Evolutionary conservation across 2,329 filamentous ascomycete species (phyloP), one percentile per base, ranked within the genome.

Genomic region (Metarhizium album): DNA sequence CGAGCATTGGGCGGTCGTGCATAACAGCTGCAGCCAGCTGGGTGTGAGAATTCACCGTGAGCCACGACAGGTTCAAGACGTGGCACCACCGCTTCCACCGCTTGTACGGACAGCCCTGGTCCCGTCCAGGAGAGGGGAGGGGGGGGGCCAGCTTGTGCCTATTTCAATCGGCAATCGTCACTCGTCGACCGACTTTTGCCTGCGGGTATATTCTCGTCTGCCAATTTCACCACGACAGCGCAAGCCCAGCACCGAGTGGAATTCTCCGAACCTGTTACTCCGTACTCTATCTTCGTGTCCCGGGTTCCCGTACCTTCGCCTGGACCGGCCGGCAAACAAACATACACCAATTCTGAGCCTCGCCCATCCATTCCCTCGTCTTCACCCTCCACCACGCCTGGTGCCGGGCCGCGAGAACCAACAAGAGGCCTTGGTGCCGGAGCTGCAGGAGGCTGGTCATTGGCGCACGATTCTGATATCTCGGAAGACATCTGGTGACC

Each of bases 61-160:
- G 46, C 46, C 46, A 48, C 46, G 46, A 48, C 35, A 42, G 14
- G 14, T 42, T 23, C 14, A 48, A 45, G 46, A 52, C 50, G 50
- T 52, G 46, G 50, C 50, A 52, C 50, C 50, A 48, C 46, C 24
- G 31, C 29, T 31, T 23, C 24, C 31, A 38, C 14, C 22, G 33
- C 43, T 20, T 29, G 42, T 27, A 9, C 42, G 16, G 22, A 7
- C 27, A 29, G 42, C 27, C 7, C 1, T 11, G 7, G n/a, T n/a
- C n/a, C n/a, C n/a, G n/a, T n/a, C n/a, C n/a, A n/a, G n/a, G n/a
- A n/a, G n/a, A n/a, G 14, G 16, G 37, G 7, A 40, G n/a, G 16
- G 16, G 33, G 11, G 11, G 33, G 33, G 33, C 33, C 33, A 35
- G 16, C 33, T 40, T 2, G 18, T 40, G n/a, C n/a, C 37, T 18